Conservation (phyloP, 2,329 filamentous ascomycete genomes). For the Diaporthe nobilis region DNA sequence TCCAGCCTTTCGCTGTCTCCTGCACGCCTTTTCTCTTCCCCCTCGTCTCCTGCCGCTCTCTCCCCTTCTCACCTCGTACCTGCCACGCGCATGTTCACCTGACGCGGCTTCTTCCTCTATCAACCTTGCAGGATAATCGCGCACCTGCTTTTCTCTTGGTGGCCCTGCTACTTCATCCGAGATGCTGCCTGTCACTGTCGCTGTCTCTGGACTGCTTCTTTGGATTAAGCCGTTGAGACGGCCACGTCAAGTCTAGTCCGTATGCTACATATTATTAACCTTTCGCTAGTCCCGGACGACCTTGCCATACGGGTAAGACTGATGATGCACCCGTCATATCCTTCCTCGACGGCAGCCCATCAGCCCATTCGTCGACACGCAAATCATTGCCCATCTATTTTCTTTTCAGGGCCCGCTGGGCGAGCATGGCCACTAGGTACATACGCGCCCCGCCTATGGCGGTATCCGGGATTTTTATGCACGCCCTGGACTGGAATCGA, state of each 20-base stretch:
- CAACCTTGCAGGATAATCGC: not conserved
- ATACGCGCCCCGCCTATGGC: not conserved
- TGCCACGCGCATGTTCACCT: not conserved
- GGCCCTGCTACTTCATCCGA: not conserved
- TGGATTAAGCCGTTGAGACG: not conserved
- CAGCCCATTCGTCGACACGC: not conserved
- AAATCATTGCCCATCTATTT: not conserved
- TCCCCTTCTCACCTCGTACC: not conserved
- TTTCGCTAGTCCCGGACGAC: conserved; percentile 16
- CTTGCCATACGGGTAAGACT: conserved; percentile 4
- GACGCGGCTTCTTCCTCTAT: conserved; percentile 17
- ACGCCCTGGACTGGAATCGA: not conserved
- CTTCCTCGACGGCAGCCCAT: conserved; percentile 1
- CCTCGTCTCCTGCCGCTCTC: not conserved
- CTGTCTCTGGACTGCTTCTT: conserved; percentile 4
- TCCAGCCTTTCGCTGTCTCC: not conserved
- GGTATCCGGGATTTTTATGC: conserved; percentile 8
- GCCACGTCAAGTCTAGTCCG: conserved; percentile 18
- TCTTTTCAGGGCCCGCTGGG: not conserved
- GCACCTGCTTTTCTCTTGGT: not conserved
- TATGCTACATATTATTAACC: conserved; percentile 15
- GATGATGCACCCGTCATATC: conserved; percentile 16
- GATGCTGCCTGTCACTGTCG: not conserved
- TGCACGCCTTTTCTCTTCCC: no score
- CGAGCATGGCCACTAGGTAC: not conserved